Percentiles rank a stretch among this genome's conserved stretches.
These are phyloP conservation scores for Trypanosoma lewisi DNA, from an alignment of 208 protist genomes.

Conservation along the genomic window DNA sequence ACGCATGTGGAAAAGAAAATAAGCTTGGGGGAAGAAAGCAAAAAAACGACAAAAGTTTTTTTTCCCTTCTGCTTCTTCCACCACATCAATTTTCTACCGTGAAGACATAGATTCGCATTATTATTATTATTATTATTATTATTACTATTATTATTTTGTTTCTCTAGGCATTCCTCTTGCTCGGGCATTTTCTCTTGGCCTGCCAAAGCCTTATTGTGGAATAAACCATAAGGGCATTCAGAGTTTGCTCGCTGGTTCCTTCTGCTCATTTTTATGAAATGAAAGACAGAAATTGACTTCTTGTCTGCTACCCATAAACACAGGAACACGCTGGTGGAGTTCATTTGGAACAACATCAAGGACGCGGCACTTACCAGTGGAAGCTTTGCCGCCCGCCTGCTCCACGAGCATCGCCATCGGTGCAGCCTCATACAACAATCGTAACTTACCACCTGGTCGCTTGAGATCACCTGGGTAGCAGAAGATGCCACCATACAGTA, in stretches of 20 bases:
- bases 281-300: slow-evolving; percentile 87
- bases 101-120: too few species aligned
- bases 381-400: slow-evolving; percentile 89
- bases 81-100: too few species aligned
- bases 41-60: slow-evolving; percentile 6
- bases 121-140: not conserved
- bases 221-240: slow-evolving; percentile 20
- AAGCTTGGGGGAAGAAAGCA: not conserved
- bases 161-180: slow-evolving; percentile 1
- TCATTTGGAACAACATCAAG: slow-evolving; percentile 80
- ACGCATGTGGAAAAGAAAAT: not conserved
- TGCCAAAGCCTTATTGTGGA: too few species aligned
- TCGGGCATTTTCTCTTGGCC: not conserved
- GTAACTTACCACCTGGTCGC: slow-evolving; percentile 95
- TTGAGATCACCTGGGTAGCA: slow-evolving; percentile 94
- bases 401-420: slow-evolving; percentile 92
- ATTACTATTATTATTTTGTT: slow-evolving; percentile 10
- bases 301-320: slow-evolving; percentile 89
- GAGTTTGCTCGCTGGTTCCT: slow-evolving; percentile 30
- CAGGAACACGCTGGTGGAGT: slow-evolving; percentile 91
- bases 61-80: not conserved
- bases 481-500: slow-evolving; percentile 98
- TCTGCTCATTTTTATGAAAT: slow-evolving; percentile 45
- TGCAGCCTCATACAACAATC: slow-evolving; percentile 97
- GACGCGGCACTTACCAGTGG: slow-evolving; percentile 65